Evolutionary conservation across 2,329 filamentous ascomycete species (phyloP).

Genomic region (Cryphonectria parasitica): DNA sequence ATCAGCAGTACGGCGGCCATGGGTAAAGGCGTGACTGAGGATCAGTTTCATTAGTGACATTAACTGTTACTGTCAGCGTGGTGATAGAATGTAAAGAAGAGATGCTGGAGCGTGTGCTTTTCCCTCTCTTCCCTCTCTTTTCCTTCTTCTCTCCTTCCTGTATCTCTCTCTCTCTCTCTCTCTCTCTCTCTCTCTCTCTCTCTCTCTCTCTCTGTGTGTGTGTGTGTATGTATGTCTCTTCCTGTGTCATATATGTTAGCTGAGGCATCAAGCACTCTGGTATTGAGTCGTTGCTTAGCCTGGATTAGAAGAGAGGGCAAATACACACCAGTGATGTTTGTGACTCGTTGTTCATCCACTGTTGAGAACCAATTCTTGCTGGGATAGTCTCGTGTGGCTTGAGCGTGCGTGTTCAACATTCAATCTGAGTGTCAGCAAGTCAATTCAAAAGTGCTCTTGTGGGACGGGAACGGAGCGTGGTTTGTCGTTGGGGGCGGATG

Average conservation of each 20-base stretch:
- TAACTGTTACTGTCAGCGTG: not conserved
- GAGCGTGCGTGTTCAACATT: not conserved
- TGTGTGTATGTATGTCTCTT: not conserved
- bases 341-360: not conserved
- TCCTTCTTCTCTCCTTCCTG: not conserved
- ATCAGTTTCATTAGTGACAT: slow-evolving; percentile 74
- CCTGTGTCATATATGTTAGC: not conserved
- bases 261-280: not conserved
- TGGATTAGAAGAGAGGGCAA: not conserved
- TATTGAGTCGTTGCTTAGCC: not conserved
- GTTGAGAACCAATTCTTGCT: too few relatives aligned
- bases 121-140: too few relatives aligned
- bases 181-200: not conserved
- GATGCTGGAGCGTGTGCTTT: not conserved
- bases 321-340: not conserved
- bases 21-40: slow-evolving; percentile 97
- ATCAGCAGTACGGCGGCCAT: slow-evolving; percentile 92
- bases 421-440: not conserved
- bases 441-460: not conserved
- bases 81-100: not conserved
- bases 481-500: not conserved
- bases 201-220: not conserved
- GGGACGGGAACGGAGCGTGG: not conserved
- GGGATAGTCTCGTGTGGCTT: not conserved
- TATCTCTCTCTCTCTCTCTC: not conserved